Conservation (phyloP, 148 eudicot genomes). For the Fagopyrum homotropicum region DNA sequence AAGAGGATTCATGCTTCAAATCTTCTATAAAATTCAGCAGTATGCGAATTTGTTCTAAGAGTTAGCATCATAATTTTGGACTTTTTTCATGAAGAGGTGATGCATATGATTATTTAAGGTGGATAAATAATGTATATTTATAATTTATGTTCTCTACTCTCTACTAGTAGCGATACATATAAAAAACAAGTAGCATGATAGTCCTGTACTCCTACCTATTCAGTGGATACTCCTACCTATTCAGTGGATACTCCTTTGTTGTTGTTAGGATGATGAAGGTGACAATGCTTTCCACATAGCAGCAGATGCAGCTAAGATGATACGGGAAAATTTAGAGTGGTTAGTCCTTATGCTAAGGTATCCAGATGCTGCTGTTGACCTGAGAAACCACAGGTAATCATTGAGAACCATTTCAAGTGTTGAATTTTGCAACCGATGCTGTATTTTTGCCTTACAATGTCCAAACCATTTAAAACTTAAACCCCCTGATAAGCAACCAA, state of each 20-base stretch:
- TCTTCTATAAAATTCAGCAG: too few relatives aligned
- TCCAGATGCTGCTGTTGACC: conserved; percentile 80
- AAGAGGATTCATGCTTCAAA: too few relatives aligned
- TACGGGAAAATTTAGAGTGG: conserved; percentile 97
- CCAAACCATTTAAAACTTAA: not conserved
- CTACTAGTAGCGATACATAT: too few relatives aligned
- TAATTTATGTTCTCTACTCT: too few relatives aligned
- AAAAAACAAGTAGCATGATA: too few relatives aligned
- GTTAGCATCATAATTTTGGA: too few relatives aligned
- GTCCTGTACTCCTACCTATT: too few relatives aligned
- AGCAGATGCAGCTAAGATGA: conserved; percentile 96
- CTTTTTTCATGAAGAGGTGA: too few relatives aligned
- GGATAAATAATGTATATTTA: too few relatives aligned
- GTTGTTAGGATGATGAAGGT: conserved; percentile 91
- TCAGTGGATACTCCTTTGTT: not conserved
- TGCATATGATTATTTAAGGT: too few relatives aligned
- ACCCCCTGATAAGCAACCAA: not conserved
- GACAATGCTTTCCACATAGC: conserved; percentile 99
- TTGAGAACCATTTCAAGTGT: not conserved
- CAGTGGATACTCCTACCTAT: not conserved
- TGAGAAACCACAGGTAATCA: conserved; percentile 72
- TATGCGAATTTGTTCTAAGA: too few relatives aligned
- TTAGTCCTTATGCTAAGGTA: conserved; percentile 74
- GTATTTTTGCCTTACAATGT: conserved; percentile 4
- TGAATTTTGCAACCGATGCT: not conserved